Base-by-base conservation (phyloP, 768 basidiomycete genomes). In the Pleurotus platypus region DNA sequence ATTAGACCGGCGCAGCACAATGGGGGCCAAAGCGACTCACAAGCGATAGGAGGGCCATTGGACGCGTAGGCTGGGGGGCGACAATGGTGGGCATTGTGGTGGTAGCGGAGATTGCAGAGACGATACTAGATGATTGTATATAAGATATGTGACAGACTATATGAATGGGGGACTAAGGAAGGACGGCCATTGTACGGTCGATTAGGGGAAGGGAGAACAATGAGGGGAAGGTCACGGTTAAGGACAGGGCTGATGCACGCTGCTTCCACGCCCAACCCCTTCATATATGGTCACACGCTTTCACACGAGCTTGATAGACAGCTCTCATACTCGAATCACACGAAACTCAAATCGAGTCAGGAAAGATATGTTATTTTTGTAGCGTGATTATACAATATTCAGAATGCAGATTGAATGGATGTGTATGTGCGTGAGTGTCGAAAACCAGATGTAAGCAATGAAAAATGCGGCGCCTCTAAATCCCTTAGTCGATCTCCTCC, bases 401-500 rank as follows among this genome's bases (percentile, higher is more conserved):
- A 67, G 30, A 9, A 66, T 71, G 65, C 63, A 67, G 8, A 35
- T 35, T 35, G 30, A 35, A 35, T 35, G 30, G 8, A 66, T 57
- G 66, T 68, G 62, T 66, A 67, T 66, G 58, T 69, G 61, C 63
- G 56, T 66, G 63, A 65, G 11, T 35, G 30, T 35, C 30, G 11
- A 67, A 64, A 63, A 57, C 55, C 57, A 55, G 62, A 65, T 61
- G 59, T 66, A 62, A 63, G 59, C 56, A 59, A 63, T 62, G 56
- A 63, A 65, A 61, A 60, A 58, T 62, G 57, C 60, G 42, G 22
- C 39, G 27, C n/a, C 37, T 20, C 60, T 22, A 55, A 45, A 20
- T 18, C 24, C 45, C 42, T 75, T 86, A 92, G 68, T 92, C 90
- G 61, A 98, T 96, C 80, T 98, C 95, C 82, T 98, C 96, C 94